A percentile compares a stretch with the other conserved stretches of the same genome.
phyloP scores from a whole-genome alignment of 768 basidiomycete genomes.

The Clitopilus hobsonii region DNA sequence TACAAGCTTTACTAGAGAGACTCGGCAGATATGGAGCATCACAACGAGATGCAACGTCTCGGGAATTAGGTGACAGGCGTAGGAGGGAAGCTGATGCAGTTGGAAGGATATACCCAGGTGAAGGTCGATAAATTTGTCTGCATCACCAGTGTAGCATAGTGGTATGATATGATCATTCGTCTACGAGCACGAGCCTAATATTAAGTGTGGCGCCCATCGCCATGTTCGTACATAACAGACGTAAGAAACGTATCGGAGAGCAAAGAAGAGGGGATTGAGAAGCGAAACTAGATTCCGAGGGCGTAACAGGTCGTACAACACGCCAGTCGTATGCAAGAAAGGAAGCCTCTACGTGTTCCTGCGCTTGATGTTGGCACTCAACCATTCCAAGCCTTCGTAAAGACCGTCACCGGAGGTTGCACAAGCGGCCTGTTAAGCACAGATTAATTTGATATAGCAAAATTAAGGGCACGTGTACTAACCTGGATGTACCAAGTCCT shows the following conservation, averaged over 20 bases:
- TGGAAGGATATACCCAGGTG: constrained; percentile 68
- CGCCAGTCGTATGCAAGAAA: constrained; percentile 45
- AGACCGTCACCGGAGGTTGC: constrained; percentile 98
- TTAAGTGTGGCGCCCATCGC: constrained; percentile 18
- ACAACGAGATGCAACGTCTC: constrained; percentile 52
- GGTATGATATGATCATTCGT: constrained; percentile 25
- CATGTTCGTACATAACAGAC: constrained; percentile 25
- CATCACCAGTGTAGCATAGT: constrained; percentile 7
- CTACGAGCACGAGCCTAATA: constrained; percentile 27
- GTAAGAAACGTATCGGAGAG: constrained; percentile 20
- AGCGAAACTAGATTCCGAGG: constrained; percentile 48
- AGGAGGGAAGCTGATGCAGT: constrained; percentile 77
- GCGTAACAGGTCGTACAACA: constrained; percentile 58
- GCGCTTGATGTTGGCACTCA: constrained; percentile 87
- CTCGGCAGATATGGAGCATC: constrained; percentile 62
- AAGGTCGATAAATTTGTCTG: constrained; percentile 40
- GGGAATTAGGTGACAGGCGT: constrained; percentile 68
- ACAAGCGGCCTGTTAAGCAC: constrained; percentile 77
- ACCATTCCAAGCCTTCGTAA: constrained; percentile 98
- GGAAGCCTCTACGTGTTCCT: constrained; percentile 49
- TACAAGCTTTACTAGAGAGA: constrained; percentile 77
- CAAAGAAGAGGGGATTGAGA: constrained; percentile 25
- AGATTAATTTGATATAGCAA: constrained; percentile 10
- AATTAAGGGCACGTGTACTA: constrained; percentile 20
- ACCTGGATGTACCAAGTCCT: constrained; percentile 98